These are phyloP conservation scores for Rutstroemia sp. DNA, from an alignment of 2,329 filamentous ascomycete genomes.

Conservation along the genomic window DNA sequence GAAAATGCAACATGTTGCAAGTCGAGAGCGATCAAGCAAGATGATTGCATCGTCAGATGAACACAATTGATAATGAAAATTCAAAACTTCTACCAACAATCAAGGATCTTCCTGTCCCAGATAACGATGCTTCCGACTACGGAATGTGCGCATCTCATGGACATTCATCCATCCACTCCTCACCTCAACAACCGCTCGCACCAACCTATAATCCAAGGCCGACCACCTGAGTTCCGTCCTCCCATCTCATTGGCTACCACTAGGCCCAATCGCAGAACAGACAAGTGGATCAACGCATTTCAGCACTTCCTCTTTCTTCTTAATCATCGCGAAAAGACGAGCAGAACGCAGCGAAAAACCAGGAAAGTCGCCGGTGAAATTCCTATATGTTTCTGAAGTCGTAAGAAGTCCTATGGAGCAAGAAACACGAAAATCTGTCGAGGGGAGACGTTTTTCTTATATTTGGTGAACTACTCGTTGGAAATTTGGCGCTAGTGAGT, in stretches of 20 bases:
- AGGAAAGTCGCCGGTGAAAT: conserved; percentile 1
- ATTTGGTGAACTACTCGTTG: background rate
- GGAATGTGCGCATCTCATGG: background rate
- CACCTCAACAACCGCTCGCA: background rate
- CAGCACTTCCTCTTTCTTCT: too few species aligned
- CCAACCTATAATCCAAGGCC: background rate
- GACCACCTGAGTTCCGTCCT: background rate
- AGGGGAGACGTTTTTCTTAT: conserved; percentile 4
- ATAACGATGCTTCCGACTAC: background rate
- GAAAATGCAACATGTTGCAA: background rate
- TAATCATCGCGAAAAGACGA: background rate
- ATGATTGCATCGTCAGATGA: background rate
- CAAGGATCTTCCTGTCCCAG: background rate
- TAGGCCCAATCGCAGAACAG: background rate
- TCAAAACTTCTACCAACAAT: background rate
- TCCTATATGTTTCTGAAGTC: background rate
- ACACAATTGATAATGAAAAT: conserved; percentile 1
- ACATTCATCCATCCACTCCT: background rate
- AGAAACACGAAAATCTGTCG: background rate
- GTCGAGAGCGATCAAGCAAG: background rate
- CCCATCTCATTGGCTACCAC: background rate
- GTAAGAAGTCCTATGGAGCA: background rate
- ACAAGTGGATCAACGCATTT: background rate
- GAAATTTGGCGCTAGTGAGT: background rate
- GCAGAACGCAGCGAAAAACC: conserved; percentile 1